Conservation (phyloP, 306 rosid species). For the Hippophae gyantsensis region DNA sequence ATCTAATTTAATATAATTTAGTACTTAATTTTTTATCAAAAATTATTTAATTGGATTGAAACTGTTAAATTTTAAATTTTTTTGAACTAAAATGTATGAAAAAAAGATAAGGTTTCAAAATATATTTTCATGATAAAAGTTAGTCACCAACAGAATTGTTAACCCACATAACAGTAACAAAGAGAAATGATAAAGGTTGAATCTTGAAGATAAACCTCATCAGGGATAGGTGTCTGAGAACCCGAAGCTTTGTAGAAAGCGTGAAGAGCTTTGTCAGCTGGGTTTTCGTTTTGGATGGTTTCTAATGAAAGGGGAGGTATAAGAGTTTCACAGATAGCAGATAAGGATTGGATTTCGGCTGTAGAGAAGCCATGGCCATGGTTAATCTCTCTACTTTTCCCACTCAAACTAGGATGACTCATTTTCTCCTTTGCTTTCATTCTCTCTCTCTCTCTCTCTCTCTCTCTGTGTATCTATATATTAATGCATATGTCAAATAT, state of each 20-base stretch:
- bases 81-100: not conserved
- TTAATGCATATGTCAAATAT: too few species aligned
- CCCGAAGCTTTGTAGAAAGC: conserved; percentile 46
- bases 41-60: too few species aligned
- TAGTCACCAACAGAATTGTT: too few species aligned
- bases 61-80: too few species aligned
- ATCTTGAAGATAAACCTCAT: conserved; percentile 43
- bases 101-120: too few species aligned
- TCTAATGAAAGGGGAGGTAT: conserved; percentile 46
- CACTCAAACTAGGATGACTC: conserved; percentile 46
- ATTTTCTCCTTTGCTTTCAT: conserved; percentile 22
- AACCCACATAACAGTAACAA: too few species aligned
- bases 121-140: too few species aligned
- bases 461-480: conserved; percentile 1
- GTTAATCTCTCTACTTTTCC: conserved; percentile 27
- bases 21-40: too few species aligned
- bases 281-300: conserved; percentile 7
- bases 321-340: conserved; percentile 65
- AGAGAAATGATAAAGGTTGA: not conserved
- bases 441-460: conserved; percentile 8
- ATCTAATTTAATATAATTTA: too few species aligned
- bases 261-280: conserved; percentile 20
- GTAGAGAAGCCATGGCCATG: conserved; percentile 58
- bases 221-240: conserved; percentile 53
- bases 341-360: conserved; percentile 43